A percentile compares a stretch with the other conserved stretches of the same genome.
Evolutionary conservation across 176 grass and related monocot genomes (phyloP).

Genomic region (Rhynchospora breviuscula): DNA sequence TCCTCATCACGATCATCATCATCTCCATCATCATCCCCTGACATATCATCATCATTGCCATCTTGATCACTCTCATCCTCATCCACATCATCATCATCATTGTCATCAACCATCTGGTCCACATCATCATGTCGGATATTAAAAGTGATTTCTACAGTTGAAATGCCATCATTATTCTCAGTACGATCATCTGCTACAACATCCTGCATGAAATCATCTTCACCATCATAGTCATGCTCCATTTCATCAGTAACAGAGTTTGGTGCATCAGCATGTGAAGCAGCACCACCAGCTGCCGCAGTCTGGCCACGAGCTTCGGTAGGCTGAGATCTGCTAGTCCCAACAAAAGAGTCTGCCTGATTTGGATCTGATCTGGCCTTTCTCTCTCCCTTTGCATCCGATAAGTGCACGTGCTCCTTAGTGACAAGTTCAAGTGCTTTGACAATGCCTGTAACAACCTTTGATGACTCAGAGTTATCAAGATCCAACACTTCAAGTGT

Average conservation of each 20-base stretch:
- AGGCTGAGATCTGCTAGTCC: conserved; percentile 55
- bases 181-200: conserved; percentile 65
- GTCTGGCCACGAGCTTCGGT: conserved; percentile 62
- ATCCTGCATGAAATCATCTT: conserved; percentile 98
- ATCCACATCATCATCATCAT: conserved; percentile 76
- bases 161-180: conserved; percentile 53
- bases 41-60: conserved; percentile 68
- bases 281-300: conserved; percentile 40
- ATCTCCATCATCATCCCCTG: conserved; percentile 76
- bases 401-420: conserved; percentile 81
- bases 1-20: conserved; percentile 88
- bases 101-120: conserved; percentile 82
- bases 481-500: conserved; percentile 83
- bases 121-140: conserved; percentile 63
- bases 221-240: conserved; percentile 77
- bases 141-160: conserved; percentile 94
- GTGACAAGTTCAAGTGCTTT: conserved; percentile 85
- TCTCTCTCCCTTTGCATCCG: conserved; percentile 60
- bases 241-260: conserved; percentile 83
- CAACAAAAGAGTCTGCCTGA: conserved; percentile 37
- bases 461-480: conserved; percentile 81
- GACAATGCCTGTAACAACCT: conserved; percentile 79
- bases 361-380: conserved; percentile 50
- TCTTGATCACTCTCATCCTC: conserved; percentile 79
- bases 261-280: conserved; percentile 62